phyloP scores from a whole-genome alignment of 2,329 filamentous ascomycete species.

The Trichoderma sp. region DNA sequence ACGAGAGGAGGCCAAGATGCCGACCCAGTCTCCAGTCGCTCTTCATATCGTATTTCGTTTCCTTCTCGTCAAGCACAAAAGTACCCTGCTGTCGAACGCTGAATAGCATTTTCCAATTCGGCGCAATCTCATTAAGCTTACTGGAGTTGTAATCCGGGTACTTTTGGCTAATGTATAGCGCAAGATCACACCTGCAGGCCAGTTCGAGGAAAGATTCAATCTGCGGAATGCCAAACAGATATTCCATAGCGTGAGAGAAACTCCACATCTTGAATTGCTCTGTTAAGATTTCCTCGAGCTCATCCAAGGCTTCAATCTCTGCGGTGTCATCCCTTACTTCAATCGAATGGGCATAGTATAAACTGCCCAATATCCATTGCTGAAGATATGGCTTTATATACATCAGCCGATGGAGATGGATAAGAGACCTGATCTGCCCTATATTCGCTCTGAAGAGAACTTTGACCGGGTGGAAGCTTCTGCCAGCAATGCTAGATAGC shows the following conservation, averaged over 20 bases:
- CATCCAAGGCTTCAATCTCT: conserved; percentile 2
- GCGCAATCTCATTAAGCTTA: not conserved
- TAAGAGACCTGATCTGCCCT: conserved; percentile 5
- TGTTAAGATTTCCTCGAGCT: conserved; percentile 2
- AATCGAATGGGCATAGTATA: conserved; percentile 12
- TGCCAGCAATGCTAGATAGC: not conserved
- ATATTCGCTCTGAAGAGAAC: conserved; percentile 7
- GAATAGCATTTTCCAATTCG: not conserved
- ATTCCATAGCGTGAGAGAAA: conserved; percentile 10
- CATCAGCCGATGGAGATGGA: conserved; percentile 1
- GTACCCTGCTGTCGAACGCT: not conserved
- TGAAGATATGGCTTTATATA: conserved; percentile 7
- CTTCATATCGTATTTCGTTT: not conserved
- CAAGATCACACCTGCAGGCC: conserved; percentile 12
- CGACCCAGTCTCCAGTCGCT: not conserved
- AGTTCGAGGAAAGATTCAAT: conserved; percentile 3
- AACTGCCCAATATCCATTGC: conserved; percentile 14
- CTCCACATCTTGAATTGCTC: not conserved
- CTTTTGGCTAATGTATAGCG: not conserved
- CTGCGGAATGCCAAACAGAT: not conserved
- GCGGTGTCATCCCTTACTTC: not conserved
- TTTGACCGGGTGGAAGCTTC: conserved; percentile 1
- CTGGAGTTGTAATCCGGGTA: not conserved
- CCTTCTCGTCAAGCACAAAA: not conserved
- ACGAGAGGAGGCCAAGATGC: not conserved